phyloP scores from a whole-genome alignment of 1,139 yeast species.

The Petasospora rhodanensis region DNA sequence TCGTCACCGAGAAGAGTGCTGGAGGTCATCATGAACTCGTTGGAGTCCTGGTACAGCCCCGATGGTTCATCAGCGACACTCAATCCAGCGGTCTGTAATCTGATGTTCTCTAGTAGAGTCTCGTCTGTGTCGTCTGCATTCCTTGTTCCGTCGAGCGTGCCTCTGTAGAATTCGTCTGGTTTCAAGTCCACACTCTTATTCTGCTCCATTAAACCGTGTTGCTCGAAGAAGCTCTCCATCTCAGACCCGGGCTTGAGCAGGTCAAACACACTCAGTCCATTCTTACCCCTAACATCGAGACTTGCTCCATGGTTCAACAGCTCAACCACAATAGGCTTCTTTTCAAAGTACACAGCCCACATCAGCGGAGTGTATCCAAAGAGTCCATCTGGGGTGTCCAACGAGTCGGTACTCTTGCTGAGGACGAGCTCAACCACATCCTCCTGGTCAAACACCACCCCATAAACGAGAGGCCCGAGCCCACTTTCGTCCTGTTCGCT shows the following conservation, averaged over 20 bases:
- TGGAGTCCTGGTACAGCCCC: slow-evolving; percentile 21
- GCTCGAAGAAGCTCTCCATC: slow-evolving; percentile 34
- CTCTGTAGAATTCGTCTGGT: no score
- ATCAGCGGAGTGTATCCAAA: slow-evolving; percentile 42
- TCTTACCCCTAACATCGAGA: slow-evolving; percentile 31
- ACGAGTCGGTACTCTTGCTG: slow-evolving; percentile 9
- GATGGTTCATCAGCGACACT: slow-evolving; percentile 19
- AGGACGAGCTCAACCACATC: slow-evolving; percentile 30
- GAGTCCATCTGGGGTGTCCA: slow-evolving; percentile 34
- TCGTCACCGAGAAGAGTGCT: slow-evolving; percentile 19
- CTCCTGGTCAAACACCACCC: slow-evolving; percentile 45
- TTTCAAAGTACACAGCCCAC: slow-evolving; percentile 42
- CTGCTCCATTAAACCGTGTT: slow-evolving; percentile 31
- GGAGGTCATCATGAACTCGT: slow-evolving; percentile 5
- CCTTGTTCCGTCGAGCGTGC: no score
- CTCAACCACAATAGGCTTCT: slow-evolving; percentile 32
- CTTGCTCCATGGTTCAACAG: slow-evolving; percentile 37
- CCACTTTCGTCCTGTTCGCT: slow-evolving; percentile 38
- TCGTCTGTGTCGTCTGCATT: slow-evolving; percentile 32
- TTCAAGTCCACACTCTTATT: slow-evolving; percentile 15
- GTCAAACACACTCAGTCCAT: slow-evolving; percentile 35
- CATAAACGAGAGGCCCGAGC: slow-evolving; percentile 45
- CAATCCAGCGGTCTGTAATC: slow-evolving; percentile 45
- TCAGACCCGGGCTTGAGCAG: slow-evolving; percentile 34
- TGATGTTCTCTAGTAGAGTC: slow-evolving; percentile 42